These are phyloP conservation scores for Corynascus novoguineensis DNA, from an alignment of 495 filamentous ascomycete species.

Conservation along the genomic window DNA sequence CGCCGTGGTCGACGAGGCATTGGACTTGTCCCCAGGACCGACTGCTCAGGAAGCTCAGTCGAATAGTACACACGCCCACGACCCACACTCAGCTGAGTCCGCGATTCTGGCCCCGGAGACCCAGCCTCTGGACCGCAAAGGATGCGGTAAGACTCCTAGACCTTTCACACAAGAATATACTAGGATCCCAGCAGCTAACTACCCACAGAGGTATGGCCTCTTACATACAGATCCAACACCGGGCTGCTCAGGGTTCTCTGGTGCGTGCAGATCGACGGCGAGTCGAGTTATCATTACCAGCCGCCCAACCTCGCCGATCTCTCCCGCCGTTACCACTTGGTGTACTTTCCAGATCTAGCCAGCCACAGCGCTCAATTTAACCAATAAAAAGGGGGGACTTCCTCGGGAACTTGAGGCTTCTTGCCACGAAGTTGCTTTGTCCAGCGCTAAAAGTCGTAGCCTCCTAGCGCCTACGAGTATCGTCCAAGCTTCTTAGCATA, in stretches of 20 bases:
- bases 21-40: neutral
- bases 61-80: neutral
- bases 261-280: neutral
- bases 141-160: neutral
- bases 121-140: neutral
- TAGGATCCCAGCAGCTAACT: neutral
- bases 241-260: neutral
- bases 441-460: too few relatives aligned
- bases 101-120: neutral
- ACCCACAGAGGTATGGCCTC: neutral
- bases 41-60: neutral
- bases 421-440: too few relatives aligned
- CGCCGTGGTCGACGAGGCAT: neutral
- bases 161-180: neutral
- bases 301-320: neutral
- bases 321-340: neutral
- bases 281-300: neutral
- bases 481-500: too few relatives aligned
- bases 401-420: too few relatives aligned
- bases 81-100: neutral
- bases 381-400: neutral
- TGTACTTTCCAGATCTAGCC: neutral
- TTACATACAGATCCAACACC: neutral
- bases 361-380: neutral
- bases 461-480: too few relatives aligned